Base-by-base conservation (phyloP, 2,329 filamentous ascomycete genomes). In the Penicillium sp. region DNA sequence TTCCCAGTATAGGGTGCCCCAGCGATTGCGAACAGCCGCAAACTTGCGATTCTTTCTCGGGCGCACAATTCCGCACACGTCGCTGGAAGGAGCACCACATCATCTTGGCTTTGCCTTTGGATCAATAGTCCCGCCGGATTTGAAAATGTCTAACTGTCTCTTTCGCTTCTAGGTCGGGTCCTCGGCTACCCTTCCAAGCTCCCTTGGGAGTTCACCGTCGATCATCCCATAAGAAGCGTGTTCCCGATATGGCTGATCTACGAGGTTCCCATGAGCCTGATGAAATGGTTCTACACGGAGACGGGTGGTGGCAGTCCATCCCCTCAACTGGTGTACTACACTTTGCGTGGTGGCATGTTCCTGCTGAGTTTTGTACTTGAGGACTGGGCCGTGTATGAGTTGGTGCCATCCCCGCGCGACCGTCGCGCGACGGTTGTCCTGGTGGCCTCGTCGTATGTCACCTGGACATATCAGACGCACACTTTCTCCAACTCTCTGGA, bases 401-500 rank as follows among this genome's bases (percentile, higher is more conserved):
- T 97, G 54, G 84, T 96, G 47, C 82, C 84, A 52, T 86, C 85
- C 35, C 83, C 83, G 53, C 83, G 84, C 51, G 74, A 80, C 61
- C 84, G 89, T 54, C 81, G 81, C 58, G 75, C 85, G 47, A 88
- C 90, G 8, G 81, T 94, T 39, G 76, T 94, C 39, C 78, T 98
- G 48, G 86, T 96, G 51, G 90, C 91, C 39, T 97, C 91, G 27
- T 96, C 90, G 26, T 98, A 97, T 71, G 91, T 96, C 59, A 98
- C 93, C 41, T 98, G 93, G 91, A 96, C 91, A 39, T 95, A 91
- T 72, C 93, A 98, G 72, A 93, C 89, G 13, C 93, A 98, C 71
- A 97, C 93, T 9, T 97, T 98, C 69, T 97, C 91, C 54, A 98
- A 98, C 72, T 94, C 91, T 52, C 80, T 97, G 57, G 93, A 98